phyloP scores from a whole-genome alignment of 2,329 filamentous ascomycete species.

The Pyrenochaeta sp. region DNA sequence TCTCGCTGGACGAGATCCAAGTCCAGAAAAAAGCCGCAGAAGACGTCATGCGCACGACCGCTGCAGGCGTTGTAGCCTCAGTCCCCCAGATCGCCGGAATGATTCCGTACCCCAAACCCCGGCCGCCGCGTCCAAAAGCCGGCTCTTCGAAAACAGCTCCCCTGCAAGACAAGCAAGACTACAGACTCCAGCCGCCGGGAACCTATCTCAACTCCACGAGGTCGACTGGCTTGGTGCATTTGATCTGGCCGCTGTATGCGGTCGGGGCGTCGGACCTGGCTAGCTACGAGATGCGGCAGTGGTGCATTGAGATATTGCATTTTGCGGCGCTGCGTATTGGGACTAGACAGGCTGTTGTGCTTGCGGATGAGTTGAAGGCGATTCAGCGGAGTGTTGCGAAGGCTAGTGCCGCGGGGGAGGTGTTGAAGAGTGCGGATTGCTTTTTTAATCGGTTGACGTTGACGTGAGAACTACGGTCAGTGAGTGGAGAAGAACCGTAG shows the following conservation, averaged over 20 bases:
- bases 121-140: too few relatives aligned
- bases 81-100: constrained; percentile 40
- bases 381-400: constrained; percentile 4
- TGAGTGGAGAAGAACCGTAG: too few relatives aligned
- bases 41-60: constrained; percentile 17
- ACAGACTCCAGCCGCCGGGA: constrained; percentile 25
- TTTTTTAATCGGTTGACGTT: background rate
- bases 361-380: constrained; percentile 31
- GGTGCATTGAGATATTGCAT: constrained; percentile 30
- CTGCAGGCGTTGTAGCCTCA: constrained; percentile 29
- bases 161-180: too few relatives aligned
- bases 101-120: constrained; percentile 29
- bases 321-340: constrained; percentile 34
- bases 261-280: constrained; percentile 19
- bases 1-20: constrained; percentile 12
- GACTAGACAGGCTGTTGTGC: constrained; percentile 31
- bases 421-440: background rate
- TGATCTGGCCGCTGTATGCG: constrained; percentile 38
- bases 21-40: constrained; percentile 18
- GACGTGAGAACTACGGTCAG: too few relatives aligned
- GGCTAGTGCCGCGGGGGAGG: background rate
- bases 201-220: constrained; percentile 28
- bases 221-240: constrained; percentile 32
- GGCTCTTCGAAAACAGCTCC: too few relatives aligned
- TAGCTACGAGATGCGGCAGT: constrained; percentile 23